Base-by-base conservation (phyloP, 345 rosid genomes). In the Eucalyptus polybractea region DNA sequence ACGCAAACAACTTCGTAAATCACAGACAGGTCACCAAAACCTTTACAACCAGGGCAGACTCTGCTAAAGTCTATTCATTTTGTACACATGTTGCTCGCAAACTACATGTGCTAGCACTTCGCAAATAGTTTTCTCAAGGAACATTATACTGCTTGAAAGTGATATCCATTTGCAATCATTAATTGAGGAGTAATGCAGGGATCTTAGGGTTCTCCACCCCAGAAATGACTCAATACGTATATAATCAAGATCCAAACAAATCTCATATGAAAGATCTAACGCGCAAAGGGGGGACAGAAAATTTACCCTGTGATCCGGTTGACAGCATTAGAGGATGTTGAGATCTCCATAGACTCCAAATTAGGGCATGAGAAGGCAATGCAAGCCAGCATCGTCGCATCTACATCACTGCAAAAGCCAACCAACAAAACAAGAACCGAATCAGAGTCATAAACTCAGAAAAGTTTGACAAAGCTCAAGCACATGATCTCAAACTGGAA, bases 281-380 rank as follows among this genome's bases (percentile, higher is more conserved):
- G 7, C 14, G 5, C 45, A 76, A 37, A 24, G 24, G 12, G 47
- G 54, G 21, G 50, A 49, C 40, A 72, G 42, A 80, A 87, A 56
- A 6, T 44, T 90, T 97, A 98, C 99, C 99, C 99, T 86, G 97
- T 92, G 53, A 98, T 96, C 86, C 99, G 91, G 92, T 96, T 98
- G 88, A 94, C 95, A 21, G 98, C 96, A 80, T 90, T 58, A 27
- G 89, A 95, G 10, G 94, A 94, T 42, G 89, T 93, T 50, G 93
- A 92, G 86, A 96, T 94, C 95, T 97, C 99, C 98, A 97, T 89
- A 33, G 86, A 93, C 95, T 96, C 98, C 94, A 98, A 91, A 89
- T 92, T 92, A 56, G 99, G 99, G 89, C 99, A 97, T 50, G 99
- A 97, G 89, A 98, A 98, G 3, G 99, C 99, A 93, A 98, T 95